A percentile compares a stretch with the other conserved stretches of the same genome.
Conservation (phyloP, 2,329 filamentous ascomycete genomes). For the Fusarium dimerum region DNA sequence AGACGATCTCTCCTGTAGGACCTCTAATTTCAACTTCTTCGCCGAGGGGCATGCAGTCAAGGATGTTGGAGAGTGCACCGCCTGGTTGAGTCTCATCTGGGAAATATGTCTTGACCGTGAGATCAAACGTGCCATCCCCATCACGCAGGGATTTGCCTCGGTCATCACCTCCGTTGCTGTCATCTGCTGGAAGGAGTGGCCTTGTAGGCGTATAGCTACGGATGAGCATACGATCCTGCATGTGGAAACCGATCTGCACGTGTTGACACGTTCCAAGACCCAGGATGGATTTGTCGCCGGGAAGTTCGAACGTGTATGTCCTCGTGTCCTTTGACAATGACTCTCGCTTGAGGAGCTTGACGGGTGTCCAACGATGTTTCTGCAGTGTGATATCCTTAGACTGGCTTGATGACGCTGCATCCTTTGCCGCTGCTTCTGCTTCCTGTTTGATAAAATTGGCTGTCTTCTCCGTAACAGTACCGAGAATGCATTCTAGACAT, state of each 20-base stretch:
- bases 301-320: conserved; percentile 48
- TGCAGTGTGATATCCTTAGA: conserved; percentile 34
- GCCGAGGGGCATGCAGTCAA: conserved; percentile 49
- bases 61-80: conserved; percentile 54
- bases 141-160: conserved; percentile 18
- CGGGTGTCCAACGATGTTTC: conserved; percentile 48
- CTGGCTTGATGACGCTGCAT: conserved; percentile 32
- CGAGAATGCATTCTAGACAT: conserved; percentile 48
- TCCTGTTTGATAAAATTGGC: conserved; percentile 47
- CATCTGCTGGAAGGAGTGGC: conserved; percentile 38
- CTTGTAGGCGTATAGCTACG: conserved; percentile 52
- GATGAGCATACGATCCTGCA: conserved; percentile 51
- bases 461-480: conserved; percentile 50
- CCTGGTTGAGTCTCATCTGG: conserved; percentile 48
- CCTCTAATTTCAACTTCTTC: conserved; percentile 54
- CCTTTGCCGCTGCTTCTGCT: conserved; percentile 41
- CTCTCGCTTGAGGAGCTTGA: conserved; percentile 40
- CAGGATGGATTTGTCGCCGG: conserved; percentile 40
- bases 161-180: neutral
- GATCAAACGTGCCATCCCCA: conserved; percentile 47
- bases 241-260: conserved; percentile 53
- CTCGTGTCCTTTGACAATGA: conserved; percentile 41
- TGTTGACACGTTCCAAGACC: conserved; percentile 54
- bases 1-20: conserved; percentile 51
- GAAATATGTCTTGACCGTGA: conserved; percentile 54